A percentile compares a stretch with the other conserved stretches of the same genome.
phyloP scores from a whole-genome alignment of 176 grass and related monocot species.

The Eleusine coracana region DNA sequence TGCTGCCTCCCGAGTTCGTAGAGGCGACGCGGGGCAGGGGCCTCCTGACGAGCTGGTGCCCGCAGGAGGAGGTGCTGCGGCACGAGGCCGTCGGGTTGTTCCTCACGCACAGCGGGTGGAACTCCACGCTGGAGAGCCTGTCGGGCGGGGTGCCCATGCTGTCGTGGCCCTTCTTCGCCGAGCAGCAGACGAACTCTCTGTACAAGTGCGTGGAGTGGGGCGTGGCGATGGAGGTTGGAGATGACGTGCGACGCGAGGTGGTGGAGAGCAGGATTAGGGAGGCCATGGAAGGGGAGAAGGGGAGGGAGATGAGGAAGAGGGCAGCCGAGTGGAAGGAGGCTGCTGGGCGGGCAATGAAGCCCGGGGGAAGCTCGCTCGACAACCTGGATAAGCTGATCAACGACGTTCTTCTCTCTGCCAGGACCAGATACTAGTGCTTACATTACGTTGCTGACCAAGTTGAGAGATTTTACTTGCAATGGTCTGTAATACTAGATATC shows the following conservation, averaged over 20 bases:
- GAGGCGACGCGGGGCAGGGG: slow-evolving; percentile 9
- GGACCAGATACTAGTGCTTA: background rate
- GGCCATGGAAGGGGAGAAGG: slow-evolving; percentile 39
- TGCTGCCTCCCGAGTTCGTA: slow-evolving; percentile 44
- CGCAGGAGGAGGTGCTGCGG: slow-evolving; percentile 41
- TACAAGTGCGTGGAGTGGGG: slow-evolving; percentile 38
- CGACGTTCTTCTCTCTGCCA: background rate
- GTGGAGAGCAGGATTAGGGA: slow-evolving; percentile 22
- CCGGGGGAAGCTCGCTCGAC: background rate
- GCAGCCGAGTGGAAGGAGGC: slow-evolving; percentile 24
- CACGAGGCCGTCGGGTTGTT: slow-evolving; percentile 46
- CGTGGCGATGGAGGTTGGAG: slow-evolving; percentile 34
- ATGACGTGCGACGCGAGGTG: slow-evolving; percentile 22
- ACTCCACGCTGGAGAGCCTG: slow-evolving; percentile 61
- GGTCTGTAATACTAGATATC: too few species aligned
- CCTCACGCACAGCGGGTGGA: slow-evolving; percentile 72
- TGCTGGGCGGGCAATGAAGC: background rate
- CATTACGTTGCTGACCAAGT: background rate
- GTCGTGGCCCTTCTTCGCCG: slow-evolving; percentile 53
- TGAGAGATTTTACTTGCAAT: background rate
- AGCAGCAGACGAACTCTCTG: slow-evolving; percentile 44
- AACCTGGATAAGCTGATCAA: background rate
- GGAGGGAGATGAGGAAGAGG: slow-evolving; percentile 30
- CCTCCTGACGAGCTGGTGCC: slow-evolving; percentile 39
- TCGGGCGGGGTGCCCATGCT: slow-evolving; percentile 46